A percentile compares a stretch with the other conserved stretches of the same genome.
Conservation (phyloP, 1,139 yeast species). For the Waltiozyma sp. region DNA sequence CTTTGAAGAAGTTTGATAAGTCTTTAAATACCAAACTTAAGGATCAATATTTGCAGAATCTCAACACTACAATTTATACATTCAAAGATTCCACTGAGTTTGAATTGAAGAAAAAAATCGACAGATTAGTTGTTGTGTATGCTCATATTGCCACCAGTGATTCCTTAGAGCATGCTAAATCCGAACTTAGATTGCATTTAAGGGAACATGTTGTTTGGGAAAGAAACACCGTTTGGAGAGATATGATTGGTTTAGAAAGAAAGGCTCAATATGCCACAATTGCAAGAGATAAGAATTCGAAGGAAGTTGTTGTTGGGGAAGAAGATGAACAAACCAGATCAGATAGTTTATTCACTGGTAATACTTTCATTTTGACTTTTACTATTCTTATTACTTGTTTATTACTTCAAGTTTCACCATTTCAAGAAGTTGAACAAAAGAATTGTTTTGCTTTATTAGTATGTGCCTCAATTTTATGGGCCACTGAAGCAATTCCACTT, state of each 20-base stretch:
- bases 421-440: slow-evolving; percentile 52
- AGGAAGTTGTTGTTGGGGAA: slow-evolving; percentile 17
- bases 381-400: slow-evolving; percentile 36
- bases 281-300: slow-evolving; percentile 17
- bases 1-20: slow-evolving; percentile 84
- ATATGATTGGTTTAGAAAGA: slow-evolving; percentile 83
- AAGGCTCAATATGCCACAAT: slow-evolving; percentile 45
- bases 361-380: slow-evolving; percentile 30
- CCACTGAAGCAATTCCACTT: slow-evolving; percentile 83
- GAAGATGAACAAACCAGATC: slow-evolving; percentile 11
- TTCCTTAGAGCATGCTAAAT: slow-evolving; percentile 40
- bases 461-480: slow-evolving; percentile 80
- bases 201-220: slow-evolving; percentile 95
- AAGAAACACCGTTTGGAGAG: slow-evolving; percentile 94
- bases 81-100: slow-evolving; percentile 34
- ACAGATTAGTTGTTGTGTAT: slow-evolving; percentile 36
- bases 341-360: slow-evolving; percentile 11
- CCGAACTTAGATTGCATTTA: slow-evolving; percentile 63
- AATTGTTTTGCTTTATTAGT: slow-evolving; percentile 77
- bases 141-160: slow-evolving; percentile 29
- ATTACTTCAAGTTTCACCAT: slow-evolving; percentile 44
- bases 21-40: slow-evolving; percentile 55
- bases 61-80: slow-evolving; percentile 31
- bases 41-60: slow-evolving; percentile 32
- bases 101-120: slow-evolving; percentile 32